Percentiles rank a stretch among this genome's conserved stretches.
These are phyloP conservation scores for Trichocladium uniseriatum DNA, from an alignment of 495 filamentous ascomycete species.

Conservation along the genomic window DNA sequence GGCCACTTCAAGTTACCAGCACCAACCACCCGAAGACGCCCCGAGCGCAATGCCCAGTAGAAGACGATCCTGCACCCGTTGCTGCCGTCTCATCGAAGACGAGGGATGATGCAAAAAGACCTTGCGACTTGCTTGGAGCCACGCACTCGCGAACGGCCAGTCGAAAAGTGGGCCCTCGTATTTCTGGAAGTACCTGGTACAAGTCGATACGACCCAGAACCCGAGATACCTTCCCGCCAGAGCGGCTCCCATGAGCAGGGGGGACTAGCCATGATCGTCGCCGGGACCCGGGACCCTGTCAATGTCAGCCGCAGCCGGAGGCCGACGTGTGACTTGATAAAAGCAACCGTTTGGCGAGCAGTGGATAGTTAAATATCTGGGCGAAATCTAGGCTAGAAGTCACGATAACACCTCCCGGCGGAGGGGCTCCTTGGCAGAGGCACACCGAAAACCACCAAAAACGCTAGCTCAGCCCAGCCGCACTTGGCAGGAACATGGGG, in stretches of 20 bases:
- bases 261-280: conserved; percentile 2
- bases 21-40: too few relatives aligned
- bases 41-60: too few relatives aligned
- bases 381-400: not conserved
- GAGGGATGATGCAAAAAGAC: not conserved
- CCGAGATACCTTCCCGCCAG: conserved; percentile 9
- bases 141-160: conserved; percentile 4
- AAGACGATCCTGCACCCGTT: too few relatives aligned
- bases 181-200: conserved; percentile 5
- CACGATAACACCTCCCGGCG: not conserved
- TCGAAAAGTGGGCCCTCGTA: conserved; percentile 12
- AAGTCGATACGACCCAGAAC: not conserved
- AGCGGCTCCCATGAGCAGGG: not conserved
- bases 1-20: too few relatives aligned
- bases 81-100: conserved; percentile 6
- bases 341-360: not conserved
- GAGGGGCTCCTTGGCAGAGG: not conserved
- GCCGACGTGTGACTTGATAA: conserved; percentile 1
- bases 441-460: not conserved
- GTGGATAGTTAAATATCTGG: too few relatives aligned
- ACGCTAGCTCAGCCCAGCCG: conserved; percentile 3
- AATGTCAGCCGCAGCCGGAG: not conserved
- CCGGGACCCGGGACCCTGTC: not conserved
- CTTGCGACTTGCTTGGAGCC: conserved; percentile 8
- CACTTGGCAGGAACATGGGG: conserved; percentile 7